Evolutionary conservation across 306 rosid genomes (phyloP).

Genomic region (Gastrolobium bilobum): DNA sequence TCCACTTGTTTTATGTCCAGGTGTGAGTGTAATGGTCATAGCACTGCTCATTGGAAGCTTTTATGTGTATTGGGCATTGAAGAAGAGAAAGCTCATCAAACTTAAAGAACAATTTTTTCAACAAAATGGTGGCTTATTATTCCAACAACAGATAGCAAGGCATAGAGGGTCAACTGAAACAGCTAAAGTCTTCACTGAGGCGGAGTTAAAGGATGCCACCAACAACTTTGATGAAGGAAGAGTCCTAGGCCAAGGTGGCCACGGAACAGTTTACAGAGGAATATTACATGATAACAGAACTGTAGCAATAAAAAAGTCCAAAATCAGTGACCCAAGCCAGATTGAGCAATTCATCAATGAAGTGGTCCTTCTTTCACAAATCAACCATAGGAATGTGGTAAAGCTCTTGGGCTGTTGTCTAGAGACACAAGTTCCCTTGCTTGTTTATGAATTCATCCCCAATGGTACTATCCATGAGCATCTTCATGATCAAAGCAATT

Average conservation of each 20-base stretch:
- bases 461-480: constrained; percentile 37
- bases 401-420: constrained; percentile 58
- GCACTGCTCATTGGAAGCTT: constrained; percentile 32
- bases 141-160: constrained; percentile 46
- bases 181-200: constrained; percentile 39
- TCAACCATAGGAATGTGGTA: constrained; percentile 63
- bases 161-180: constrained; percentile 16
- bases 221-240: constrained; percentile 47
- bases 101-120: constrained; percentile 48
- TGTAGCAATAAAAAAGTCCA: constrained; percentile 67
- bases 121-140: constrained; percentile 60
- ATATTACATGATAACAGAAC: constrained; percentile 23
- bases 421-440: constrained; percentile 42
- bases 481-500: constrained; percentile 6
- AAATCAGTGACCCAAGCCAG: constrained; percentile 50
- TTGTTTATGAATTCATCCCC: constrained; percentile 48
- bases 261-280: constrained; percentile 61
- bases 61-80: constrained; percentile 44
- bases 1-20: constrained; percentile 31
- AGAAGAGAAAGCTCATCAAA: constrained; percentile 47
- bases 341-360: constrained; percentile 64
- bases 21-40: constrained; percentile 19
- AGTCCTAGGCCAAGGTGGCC: constrained; percentile 59
- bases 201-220: constrained; percentile 60
- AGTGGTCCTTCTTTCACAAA: constrained; percentile 56